phyloP scores from a whole-genome alignment of 1,284 basidiomycete species.

The Fistulinella staudtii region DNA sequence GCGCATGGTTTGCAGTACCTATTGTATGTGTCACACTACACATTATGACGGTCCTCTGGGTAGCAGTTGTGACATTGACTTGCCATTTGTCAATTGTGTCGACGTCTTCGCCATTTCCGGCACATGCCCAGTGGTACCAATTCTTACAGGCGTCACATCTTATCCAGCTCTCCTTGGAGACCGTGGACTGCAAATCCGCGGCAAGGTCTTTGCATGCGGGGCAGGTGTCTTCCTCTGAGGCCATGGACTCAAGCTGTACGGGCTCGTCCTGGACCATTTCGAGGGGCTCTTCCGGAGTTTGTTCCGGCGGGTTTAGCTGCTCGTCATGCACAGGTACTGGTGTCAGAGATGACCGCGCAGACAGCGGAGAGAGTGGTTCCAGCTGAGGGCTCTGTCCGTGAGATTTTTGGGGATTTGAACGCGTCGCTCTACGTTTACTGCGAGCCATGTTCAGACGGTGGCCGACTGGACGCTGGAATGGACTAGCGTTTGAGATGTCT shows the following conservation, averaged over 20 bases:
- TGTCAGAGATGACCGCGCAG: constrained; percentile 30
- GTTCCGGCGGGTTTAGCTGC: constrained; percentile 14
- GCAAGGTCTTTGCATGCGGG: constrained; percentile 40
- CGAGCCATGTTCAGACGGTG: constrained; percentile 27
- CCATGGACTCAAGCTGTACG: constrained; percentile 13
- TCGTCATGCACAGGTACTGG: constrained; percentile 30
- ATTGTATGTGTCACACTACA: constrained; percentile 12
- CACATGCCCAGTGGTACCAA: constrained; percentile 83
- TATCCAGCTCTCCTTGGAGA: constrained; percentile 65
- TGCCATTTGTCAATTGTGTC: constrained; percentile 60
- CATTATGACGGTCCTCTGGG: constrained; percentile 11
- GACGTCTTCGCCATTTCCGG: constrained; percentile 60
- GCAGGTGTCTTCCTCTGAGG: constrained; percentile 37
- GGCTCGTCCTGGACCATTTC: constrained; percentile 14
- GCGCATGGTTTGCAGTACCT: constrained; percentile 74
- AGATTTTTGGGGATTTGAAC: constrained; percentile 26
- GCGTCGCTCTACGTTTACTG: constrained; percentile 32
- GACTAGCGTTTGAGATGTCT: constrained; percentile 7
- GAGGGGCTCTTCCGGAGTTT: constrained; percentile 20
- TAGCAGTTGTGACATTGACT: constrained; percentile 21
- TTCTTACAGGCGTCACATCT: constrained; percentile 72
- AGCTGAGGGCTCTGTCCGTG: constrained; percentile 26
- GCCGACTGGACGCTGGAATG: constrained; percentile 7
- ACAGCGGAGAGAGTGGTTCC: constrained; percentile 30
- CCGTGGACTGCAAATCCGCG: constrained; percentile 25